Conservation (phyloP, 129 eudicot genomes). For the Logfia minima region DNA sequence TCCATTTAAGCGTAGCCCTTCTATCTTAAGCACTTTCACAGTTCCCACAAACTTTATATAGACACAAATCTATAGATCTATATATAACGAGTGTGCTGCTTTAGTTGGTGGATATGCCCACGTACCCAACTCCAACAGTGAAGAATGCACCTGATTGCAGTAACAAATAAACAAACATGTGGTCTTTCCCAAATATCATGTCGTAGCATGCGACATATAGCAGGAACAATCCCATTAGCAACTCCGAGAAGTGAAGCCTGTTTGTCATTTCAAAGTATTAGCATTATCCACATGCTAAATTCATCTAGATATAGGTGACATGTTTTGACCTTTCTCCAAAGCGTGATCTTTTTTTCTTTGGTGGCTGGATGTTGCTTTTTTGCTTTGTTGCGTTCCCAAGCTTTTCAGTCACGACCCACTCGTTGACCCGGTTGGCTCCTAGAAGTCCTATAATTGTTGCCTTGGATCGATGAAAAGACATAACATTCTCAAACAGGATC, state of each 20-base stretch:
- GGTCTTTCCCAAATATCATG: slow-evolving; percentile 54
- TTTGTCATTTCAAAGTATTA: slow-evolving; percentile 16
- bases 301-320: neutral
- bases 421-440: slow-evolving; percentile 77
- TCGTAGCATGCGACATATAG: slow-evolving; percentile 56
- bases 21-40: neutral
- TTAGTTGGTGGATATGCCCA: slow-evolving; percentile 58
- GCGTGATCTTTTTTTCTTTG: slow-evolving; percentile 45
- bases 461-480: slow-evolving; percentile 89
- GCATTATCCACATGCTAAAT: slow-evolving; percentile 7
- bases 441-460: slow-evolving; percentile 83
- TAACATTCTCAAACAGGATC: slow-evolving; percentile 89
- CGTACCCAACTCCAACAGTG: slow-evolving; percentile 57
- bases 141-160: slow-evolving; percentile 79
- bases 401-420: slow-evolving; percentile 90
- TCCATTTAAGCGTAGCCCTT: neutral
- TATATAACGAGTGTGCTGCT: neutral
- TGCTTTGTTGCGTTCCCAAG: slow-evolving; percentile 61
- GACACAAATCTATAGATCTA: neutral
- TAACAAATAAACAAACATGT: slow-evolving; percentile 61
- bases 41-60: neutral
- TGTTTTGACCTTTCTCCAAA: slow-evolving; percentile 50
- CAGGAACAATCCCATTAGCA: slow-evolving; percentile 60
- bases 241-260: slow-evolving; percentile 70
- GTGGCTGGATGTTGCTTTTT: slow-evolving; percentile 33